Evolutionary conservation across 2,329 filamentous ascomycete genomes (phyloP).

Genomic region (Pseudogymnoascus sp.): DNA sequence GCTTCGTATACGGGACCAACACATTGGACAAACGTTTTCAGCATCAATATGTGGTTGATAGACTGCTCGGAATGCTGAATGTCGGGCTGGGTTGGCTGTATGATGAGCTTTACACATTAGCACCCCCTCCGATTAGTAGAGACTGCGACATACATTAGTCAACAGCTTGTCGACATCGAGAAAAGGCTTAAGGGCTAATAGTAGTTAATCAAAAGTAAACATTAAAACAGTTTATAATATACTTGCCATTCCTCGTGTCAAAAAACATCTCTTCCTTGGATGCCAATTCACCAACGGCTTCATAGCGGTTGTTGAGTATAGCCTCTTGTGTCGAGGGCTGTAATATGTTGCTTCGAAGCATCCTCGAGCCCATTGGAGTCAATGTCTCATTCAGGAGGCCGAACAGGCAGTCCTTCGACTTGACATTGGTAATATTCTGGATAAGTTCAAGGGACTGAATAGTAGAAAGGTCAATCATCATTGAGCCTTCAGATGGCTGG

Average conservation of each 20-base stretch:
- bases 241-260: conserved; percentile 57
- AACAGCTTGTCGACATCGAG: conserved; percentile 73
- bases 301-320: conserved; percentile 64
- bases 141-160: conserved; percentile 50
- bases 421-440: conserved; percentile 70
- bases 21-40: conserved; percentile 71
- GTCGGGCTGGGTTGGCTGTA: conserved; percentile 58
- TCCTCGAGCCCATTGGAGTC: conserved; percentile 80
- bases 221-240: neutral
- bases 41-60: conserved; percentile 76
- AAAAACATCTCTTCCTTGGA: conserved; percentile 80
- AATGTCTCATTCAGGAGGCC: conserved; percentile 76
- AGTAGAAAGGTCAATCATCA: conserved; percentile 91
- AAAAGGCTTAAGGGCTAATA: conserved; percentile 60
- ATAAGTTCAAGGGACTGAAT: conserved; percentile 83
- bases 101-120: conserved; percentile 53
- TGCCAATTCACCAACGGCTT: conserved; percentile 75
- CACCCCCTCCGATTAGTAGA: neutral
- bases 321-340: conserved; percentile 70
- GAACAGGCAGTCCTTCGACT: conserved; percentile 75
- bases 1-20: conserved; percentile 61
- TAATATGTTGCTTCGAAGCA: conserved; percentile 76
- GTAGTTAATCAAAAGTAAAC: neutral
- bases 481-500: conserved; percentile 79
- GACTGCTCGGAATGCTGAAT: conserved; percentile 67